Percentiles rank a stretch among this genome's conserved stretches.
phyloP scores from a whole-genome alignment of 2,329 filamentous ascomycete genomes.

The Talaromyces atroroseus region DNA sequence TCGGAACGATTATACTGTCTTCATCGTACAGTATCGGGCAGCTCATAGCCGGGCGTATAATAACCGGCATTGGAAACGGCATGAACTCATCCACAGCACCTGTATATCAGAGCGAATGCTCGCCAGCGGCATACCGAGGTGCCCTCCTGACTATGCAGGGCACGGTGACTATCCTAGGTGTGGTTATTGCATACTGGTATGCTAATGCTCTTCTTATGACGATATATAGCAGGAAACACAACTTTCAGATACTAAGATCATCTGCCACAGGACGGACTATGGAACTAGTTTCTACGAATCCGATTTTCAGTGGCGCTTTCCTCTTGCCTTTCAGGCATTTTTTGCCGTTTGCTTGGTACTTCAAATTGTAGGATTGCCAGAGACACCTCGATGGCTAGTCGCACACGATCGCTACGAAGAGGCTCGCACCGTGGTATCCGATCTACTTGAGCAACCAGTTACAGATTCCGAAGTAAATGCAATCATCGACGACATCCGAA shows the following conservation, averaged over 20 bases:
- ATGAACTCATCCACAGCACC: constrained; percentile 2
- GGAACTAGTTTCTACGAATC: constrained; percentile 21
- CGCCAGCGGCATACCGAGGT: neutral
- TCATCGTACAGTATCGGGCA: constrained; percentile 37
- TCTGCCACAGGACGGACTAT: constrained; percentile 16
- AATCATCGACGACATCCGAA: constrained; percentile 34
- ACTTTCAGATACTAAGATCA: neutral
- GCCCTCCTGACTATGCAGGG: constrained; percentile 21
- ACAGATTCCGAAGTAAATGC: constrained; percentile 25
- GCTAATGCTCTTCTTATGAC: neutral
- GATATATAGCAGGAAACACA: neutral
- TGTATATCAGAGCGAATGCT: constrained; percentile 8
- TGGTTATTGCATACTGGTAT: constrained; percentile 46
- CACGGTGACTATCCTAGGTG: constrained; percentile 32
- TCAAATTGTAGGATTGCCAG: constrained; percentile 33
- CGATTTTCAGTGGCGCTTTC: constrained; percentile 40
- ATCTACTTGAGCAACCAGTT: constrained; percentile 16
- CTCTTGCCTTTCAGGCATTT: constrained; percentile 39
- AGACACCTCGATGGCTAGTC: constrained; percentile 35
- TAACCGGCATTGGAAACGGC: constrained; percentile 40
- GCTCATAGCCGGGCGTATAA: constrained; percentile 43
- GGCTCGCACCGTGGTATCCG: constrained; percentile 26
- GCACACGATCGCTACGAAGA: constrained; percentile 23
- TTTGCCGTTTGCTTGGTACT: constrained; percentile 35
- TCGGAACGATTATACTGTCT: constrained; percentile 40